Evolutionary conservation across 129 eudicot genomes (phyloP).

Genomic region (sunflower (Helianthus annuus)): HanXRQr2.0-SUNRISE NC_035447.2:174201053-174201552

Average conservation of each 20-base stretch:
- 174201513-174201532: no score
- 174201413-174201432: neutral
- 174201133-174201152: constrained; percentile 32
- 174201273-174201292: constrained; percentile 30
- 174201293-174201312: constrained; percentile 21
- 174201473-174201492: neutral
- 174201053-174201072: constrained; percentile 17
- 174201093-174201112: constrained; percentile 31
- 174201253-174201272: constrained; percentile 36
- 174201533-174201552: no score
- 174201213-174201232: constrained; percentile 29
- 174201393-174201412: neutral
- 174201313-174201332: neutral
- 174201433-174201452: neutral
- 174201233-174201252: constrained; percentile 24
- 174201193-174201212: constrained; percentile 21
- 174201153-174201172: constrained; percentile 33
- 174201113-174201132: constrained; percentile 21
- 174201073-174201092: constrained; percentile 37
- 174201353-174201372: no score
- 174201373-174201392: no score
- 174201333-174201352: neutral
- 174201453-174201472: neutral
- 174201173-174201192: constrained; percentile 14
- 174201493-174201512: neutral